Evolutionary conservation across 768 basidiomycete genomes (phyloP), one percentile per base, ranked within the genome.

Genomic region (Cystobasidium onofrii): DNA sequence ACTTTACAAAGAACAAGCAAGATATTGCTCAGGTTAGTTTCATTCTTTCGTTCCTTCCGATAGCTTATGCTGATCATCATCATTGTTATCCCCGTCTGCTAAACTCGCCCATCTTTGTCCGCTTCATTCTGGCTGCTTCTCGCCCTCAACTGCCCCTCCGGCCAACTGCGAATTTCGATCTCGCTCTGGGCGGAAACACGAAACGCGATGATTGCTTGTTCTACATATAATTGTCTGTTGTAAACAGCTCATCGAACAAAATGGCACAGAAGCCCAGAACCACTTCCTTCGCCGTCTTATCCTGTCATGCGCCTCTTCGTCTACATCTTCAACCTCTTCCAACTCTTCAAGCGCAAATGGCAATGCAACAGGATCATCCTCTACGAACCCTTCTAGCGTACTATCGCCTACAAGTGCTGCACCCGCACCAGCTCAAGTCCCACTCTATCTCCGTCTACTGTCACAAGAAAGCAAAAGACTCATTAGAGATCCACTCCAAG

Each of bases 211-310:
- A n/a, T n/a, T n/a, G n/a, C n/a, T n/a, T n/a, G n/a, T n/a, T n/a
- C n/a, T n/a, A n/a, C 33, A 52, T 43, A 46, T 31, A 62, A 12
- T 29, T 54, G 52, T 54, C 9, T 13, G 9, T 10, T 29, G 62
- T 79, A 62, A 78, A 61, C 82, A 98, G 95, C 87, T 98, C 79
- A 91, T 92, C 76, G 93, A 97, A 81, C 90, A 93, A 80, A 92
- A 98, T 86, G 93, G 94, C 73, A 86, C 92, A 78, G 94, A 96
- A 83, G 96, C 93, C 73, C 96, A 97, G 83, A 86, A 92, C 76
- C 94, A 99, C 83, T 96, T 96, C 84, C 91, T 99, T 77, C 91
- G 94, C 75, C 89, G 95, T 76, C 89, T 96, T 82, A 91, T 97
- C 80, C 87, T 89, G 66, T 90, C 92, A 77, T 91, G 91, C 27